Evolutionary conservation across 2,329 filamentous ascomycete genomes (phyloP), one percentile per base, ranked within the genome.

Genomic region (Neurospora sp.): DNA sequence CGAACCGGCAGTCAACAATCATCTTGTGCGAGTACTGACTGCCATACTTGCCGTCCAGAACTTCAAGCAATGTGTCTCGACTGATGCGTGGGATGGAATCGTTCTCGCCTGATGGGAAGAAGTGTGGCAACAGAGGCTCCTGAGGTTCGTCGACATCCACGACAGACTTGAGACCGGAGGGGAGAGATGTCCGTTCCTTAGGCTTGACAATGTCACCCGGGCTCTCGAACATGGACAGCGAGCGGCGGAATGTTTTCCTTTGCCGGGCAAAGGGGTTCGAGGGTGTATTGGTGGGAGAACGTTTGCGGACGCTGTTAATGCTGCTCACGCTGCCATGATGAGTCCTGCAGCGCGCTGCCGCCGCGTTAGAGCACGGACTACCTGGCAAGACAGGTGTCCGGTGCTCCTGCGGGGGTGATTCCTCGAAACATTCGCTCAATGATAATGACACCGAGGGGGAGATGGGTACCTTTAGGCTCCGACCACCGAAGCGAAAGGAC

Each of bases 201-300:
- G 90, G 85, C 81, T 93, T 93, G 83, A 97, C 91, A 69, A 97
- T 85, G 78, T 98, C 96, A 74, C 88, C 91, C 3, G 94, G 91
- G 78, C 91, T 89, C 82, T 98, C 95, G 81, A 97, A 99, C 96
- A 99, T 99, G 86, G 96, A 98, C 77, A 97, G 83, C 33, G 95
- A 97, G 74, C 96, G 90, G 72, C 96, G 90, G 77, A 95, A 95
- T 79, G 96, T 92, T 78, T 97, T 97, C 74, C 94, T 88, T 66
- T 92, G 92, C 72, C 93, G 89, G 76, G 89, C 83, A 74, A 91
- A 87, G 70, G 87, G 91, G 79, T 90, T 93, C 67, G 87, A 91
- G 72, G 83, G 86, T 74, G 94, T 93, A 71, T 83, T 84, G 71
- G 85, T 85, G 40, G 94, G 93, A 15, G 93, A 97, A 46, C 90